phyloP scores from a whole-genome alignment of 2,329 filamentous ascomycete genomes.

The Phialophora macrospora region DNA sequence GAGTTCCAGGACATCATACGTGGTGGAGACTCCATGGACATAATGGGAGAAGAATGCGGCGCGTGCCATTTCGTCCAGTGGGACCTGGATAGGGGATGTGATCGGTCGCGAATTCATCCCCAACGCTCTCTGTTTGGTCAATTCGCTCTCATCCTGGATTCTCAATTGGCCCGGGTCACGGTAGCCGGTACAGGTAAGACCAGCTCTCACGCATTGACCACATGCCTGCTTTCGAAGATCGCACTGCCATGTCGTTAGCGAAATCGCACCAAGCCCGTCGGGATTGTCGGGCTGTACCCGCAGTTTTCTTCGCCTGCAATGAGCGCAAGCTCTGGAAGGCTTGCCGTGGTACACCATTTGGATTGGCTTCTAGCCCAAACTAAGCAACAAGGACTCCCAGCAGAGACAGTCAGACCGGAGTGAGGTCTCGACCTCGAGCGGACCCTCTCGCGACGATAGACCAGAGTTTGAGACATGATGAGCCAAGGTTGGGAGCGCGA shows the following conservation, averaged over 20 bases:
- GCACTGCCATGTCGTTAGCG: slow-evolving; percentile 38
- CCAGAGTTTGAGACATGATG: not conserved
- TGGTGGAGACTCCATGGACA: slow-evolving; percentile 34
- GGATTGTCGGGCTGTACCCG: slow-evolving; percentile 24
- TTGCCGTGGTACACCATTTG: slow-evolving; percentile 37
- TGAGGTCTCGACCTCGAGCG: not conserved
- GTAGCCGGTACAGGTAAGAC: slow-evolving; percentile 43
- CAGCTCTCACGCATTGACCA: slow-evolving; percentile 43
- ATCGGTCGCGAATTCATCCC: slow-evolving; percentile 5
- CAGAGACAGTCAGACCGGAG: not conserved
- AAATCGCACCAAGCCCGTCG: not conserved
- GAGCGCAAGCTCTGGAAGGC: slow-evolving; percentile 36
- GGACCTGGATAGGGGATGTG: slow-evolving; percentile 7
- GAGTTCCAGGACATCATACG: slow-evolving; percentile 34
- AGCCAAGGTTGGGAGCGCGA: not conserved
- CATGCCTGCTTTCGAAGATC: slow-evolving; percentile 41
- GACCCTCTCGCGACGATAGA: not conserved
- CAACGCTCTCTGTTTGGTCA: slow-evolving; percentile 22
- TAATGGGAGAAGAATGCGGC: slow-evolving; percentile 36
- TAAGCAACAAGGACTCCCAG: not conserved
- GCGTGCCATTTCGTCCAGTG: slow-evolving; percentile 36
- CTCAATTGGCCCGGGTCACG: slow-evolving; percentile 41
- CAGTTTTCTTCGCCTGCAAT: slow-evolving; percentile 37
- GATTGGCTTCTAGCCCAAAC: not conserved
- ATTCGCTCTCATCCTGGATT: slow-evolving; percentile 42